A percentile compares a stretch with the other conserved stretches of the same genome.
Conservation (phyloP, 108 stramenopile species). For the Discostella stelligeroides region DNA sequence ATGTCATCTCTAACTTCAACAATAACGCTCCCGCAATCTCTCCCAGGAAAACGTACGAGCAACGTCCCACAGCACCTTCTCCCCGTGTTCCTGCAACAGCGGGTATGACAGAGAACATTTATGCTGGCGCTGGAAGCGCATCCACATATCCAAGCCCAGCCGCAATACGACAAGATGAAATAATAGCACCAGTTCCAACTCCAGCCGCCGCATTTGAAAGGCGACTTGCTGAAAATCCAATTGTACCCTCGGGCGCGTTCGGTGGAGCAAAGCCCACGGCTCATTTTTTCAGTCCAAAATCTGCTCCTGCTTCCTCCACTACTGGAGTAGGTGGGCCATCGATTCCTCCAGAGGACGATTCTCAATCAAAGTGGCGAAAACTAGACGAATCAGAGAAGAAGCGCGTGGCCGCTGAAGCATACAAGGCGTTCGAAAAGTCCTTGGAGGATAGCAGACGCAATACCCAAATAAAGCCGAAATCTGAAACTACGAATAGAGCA, state of each 20-base stretch:
- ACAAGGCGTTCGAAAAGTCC: slow-evolving; percentile 49
- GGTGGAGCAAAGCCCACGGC: slow-evolving; percentile 47
- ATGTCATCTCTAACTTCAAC: slow-evolving; percentile 10
- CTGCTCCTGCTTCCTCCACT: slow-evolving; percentile 6
- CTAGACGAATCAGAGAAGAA: slow-evolving; percentile 50
- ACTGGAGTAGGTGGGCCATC: neutral
- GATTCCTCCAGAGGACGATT: slow-evolving; percentile 31
- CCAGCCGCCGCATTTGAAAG: slow-evolving; percentile 36
- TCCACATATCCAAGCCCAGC: slow-evolving; percentile 15
- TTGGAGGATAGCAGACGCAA: slow-evolving; percentile 27
- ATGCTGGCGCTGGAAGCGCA: slow-evolving; percentile 37
- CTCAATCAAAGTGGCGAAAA: slow-evolving; percentile 47
- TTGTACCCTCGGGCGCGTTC: slow-evolving; percentile 43
- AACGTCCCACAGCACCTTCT: slow-evolving; percentile 19
- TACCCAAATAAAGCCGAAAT: slow-evolving; percentile 16
- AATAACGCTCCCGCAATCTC: slow-evolving; percentile 21
- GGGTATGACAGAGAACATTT: slow-evolving; percentile 27
- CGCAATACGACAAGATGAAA: slow-evolving; percentile 7
- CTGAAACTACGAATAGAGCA: slow-evolving; percentile 5
- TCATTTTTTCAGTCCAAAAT: slow-evolving; percentile 37
- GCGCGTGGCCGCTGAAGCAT: slow-evolving; percentile 47
- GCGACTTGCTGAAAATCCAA: slow-evolving; percentile 33
- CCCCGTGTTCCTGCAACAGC: slow-evolving; percentile 8
- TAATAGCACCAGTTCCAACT: slow-evolving; percentile 26
- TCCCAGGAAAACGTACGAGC: slow-evolving; percentile 13